Base-by-base conservation (phyloP, 169 alveolate genomes). In the Toxoplasma gondii region DNA sequence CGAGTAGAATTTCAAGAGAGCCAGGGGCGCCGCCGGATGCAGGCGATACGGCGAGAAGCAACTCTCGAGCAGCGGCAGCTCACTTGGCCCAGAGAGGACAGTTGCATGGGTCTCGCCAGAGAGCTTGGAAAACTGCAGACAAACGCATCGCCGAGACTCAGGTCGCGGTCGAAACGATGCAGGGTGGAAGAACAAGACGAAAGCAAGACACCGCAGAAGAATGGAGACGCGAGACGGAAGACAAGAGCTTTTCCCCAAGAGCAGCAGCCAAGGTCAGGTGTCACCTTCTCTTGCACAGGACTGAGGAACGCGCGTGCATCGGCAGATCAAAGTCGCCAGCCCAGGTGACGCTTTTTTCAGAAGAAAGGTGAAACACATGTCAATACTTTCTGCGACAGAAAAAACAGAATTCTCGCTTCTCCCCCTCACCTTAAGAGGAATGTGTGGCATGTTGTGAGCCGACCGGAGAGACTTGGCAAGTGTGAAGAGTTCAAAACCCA, bases 11-110 rank as follows among this genome's bases (percentile, higher is more conserved):
- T 92, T 92, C 67, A 78, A 39, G 12, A 82, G 88, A 16, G 95
- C 95, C 10, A 92, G 87, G 24, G 95, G 95, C 49, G 91, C 87
- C 36, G 88, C 88, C 9, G 95, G 95, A 31, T 92, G 95, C 78
- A 92, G 67, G 45, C 95, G 92, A 54, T 92, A 92, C 36, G 95
- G 95, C 16, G 54, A 19, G 67, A 92, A 92, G 88, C 95, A 92
- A 34, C 78, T 86, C 43, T 92, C 95, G 31, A 92, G 78, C 34
- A 92, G 39, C 45, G 67, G 29, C 41, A 43, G 80, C 70, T 92
- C 95, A 36, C 91, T 49, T 27, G 24, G n/a, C 7, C 95, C 95
- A 31, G 74, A 45, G 22, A 86, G 38, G 38, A 92, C 64, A 19
- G 88, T 49, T 49, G 90, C 92, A 83, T 92, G 95, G 38, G 88